phyloP scores from a whole-genome alignment of 495 filamentous ascomycete species.

The Penicillium malachiteum region DNA sequence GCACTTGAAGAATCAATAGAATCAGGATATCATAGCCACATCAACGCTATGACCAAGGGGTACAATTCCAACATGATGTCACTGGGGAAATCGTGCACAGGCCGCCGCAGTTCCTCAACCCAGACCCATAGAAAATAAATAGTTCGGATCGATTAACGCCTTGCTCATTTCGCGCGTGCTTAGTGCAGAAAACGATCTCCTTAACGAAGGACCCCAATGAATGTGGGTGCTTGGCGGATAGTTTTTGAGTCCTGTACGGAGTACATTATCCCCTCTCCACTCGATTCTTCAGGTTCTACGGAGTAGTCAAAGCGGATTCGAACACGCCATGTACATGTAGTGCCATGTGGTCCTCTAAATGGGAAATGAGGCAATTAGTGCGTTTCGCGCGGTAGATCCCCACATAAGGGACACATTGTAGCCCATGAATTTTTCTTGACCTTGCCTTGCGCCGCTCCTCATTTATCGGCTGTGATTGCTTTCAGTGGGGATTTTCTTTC shows the following conservation, averaged over 20 bases:
- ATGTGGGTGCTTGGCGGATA: background rate
- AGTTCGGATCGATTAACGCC: conserved; percentile 11
- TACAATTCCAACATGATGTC: conserved; percentile 22
- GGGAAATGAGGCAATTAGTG: background rate
- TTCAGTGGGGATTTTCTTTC: too few species aligned
- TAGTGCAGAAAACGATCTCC: conserved; percentile 5
- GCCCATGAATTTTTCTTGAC: too few species aligned
- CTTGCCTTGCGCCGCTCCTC: too few species aligned
- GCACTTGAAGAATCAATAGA: background rate
- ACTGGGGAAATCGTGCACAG: conserved; percentile 32
- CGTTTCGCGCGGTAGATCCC: background rate
- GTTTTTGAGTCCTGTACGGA: background rate
- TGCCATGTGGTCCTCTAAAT: background rate
- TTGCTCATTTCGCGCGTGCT: conserved; percentile 16
- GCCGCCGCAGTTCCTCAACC: conserved; percentile 4
- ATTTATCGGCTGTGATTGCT: too few species aligned
- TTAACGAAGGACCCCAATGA: background rate
- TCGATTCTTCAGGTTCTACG: too few species aligned
- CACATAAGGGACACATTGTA: background rate
- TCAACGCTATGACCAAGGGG: conserved; percentile 22
- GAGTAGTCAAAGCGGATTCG: too few species aligned
- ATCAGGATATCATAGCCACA: background rate
- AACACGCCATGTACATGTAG: too few species aligned
- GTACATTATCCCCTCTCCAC: too few species aligned
- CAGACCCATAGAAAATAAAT: conserved; percentile 17